Percentiles rank a stretch among this genome's conserved stretches.
Conservation (phyloP, 2,329 filamentous ascomycete species). For the Hyphodiscus sp. region DNA sequence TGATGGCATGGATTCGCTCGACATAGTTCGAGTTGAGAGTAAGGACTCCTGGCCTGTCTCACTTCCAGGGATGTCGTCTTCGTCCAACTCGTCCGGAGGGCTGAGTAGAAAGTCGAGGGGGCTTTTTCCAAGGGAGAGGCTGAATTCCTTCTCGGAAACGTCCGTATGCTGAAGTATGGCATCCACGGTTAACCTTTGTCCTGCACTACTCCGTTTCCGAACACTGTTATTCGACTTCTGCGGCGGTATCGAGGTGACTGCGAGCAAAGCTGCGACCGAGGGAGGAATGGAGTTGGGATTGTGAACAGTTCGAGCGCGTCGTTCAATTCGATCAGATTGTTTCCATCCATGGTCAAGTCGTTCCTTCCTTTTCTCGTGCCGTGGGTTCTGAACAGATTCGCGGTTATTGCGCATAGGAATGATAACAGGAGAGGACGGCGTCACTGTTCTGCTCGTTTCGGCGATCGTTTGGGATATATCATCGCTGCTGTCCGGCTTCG, state of each 20-base stretch:
- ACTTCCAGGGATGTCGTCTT: slow-evolving; percentile 40
- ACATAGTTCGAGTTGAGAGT: slow-evolving; percentile 49
- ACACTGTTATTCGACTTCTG: slow-evolving; percentile 29
- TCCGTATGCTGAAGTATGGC: slow-evolving; percentile 48
- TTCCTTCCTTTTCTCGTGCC: slow-evolving; percentile 18
- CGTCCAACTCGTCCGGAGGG: slow-evolving; percentile 50
- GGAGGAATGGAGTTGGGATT: slow-evolving; percentile 50
- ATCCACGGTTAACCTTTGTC: slow-evolving; percentile 45
- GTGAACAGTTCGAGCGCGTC: slow-evolving; percentile 37
- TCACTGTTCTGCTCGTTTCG: slow-evolving; percentile 14
- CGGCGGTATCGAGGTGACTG: slow-evolving; percentile 53
- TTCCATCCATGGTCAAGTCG: slow-evolving; percentile 15
- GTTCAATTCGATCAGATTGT: slow-evolving; percentile 12
- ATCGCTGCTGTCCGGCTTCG: slow-evolving; percentile 6
- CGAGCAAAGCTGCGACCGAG: slow-evolving; percentile 54
- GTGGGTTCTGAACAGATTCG: slow-evolving; percentile 16
- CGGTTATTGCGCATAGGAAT: slow-evolving; percentile 24
- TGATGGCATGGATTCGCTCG: slow-evolving; percentile 56
- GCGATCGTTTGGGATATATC: slow-evolving; percentile 8
- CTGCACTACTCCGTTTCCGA: slow-evolving; percentile 14
- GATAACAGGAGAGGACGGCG: slow-evolving; percentile 25
- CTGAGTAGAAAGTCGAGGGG: slow-evolving; percentile 55
- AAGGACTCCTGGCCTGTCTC: slow-evolving; percentile 48
- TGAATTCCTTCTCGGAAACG: slow-evolving; percentile 46
- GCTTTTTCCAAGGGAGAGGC: slow-evolving; percentile 45